Conservation (phyloP, 1,284 basidiomycete species). For the Ganoderma meredithae region DNA sequence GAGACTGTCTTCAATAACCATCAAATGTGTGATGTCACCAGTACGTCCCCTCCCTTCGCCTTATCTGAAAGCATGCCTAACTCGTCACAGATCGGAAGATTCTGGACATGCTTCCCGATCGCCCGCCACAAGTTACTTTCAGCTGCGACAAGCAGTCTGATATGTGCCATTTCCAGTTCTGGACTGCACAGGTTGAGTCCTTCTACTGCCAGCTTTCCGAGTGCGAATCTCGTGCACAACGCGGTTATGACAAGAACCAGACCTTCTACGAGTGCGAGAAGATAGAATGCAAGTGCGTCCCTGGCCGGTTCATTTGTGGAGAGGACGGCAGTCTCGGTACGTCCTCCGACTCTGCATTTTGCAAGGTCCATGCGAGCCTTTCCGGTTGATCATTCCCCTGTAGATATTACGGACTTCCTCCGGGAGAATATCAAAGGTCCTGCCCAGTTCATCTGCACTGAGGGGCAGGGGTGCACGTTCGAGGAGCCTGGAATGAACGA, state of each 20-base stretch:
- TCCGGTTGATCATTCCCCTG: conserved; percentile 9
- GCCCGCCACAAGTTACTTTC: conserved; percentile 95
- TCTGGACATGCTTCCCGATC: conserved; percentile 85
- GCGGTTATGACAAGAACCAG: conserved; percentile 73
- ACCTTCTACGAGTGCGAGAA: conserved; percentile 84
- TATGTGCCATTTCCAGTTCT: conserved; percentile 96
- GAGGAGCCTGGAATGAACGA: conserved; percentile 97
- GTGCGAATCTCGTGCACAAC: conserved; percentile 61
- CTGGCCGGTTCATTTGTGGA: conserved; percentile 93
- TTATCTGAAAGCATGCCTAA: neutral
- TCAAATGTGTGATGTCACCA: conserved; percentile 98
- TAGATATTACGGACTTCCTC: conserved; percentile 95
- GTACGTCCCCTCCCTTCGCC: conserved; percentile 53
- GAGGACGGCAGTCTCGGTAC: conserved; percentile 93
- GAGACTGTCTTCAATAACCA: conserved; percentile 92
- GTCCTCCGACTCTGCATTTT: conserved; percentile 40
- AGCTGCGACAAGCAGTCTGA: conserved; percentile 70
- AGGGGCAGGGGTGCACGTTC: conserved; percentile 82
- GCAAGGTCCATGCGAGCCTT: neutral
- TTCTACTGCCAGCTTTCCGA: conserved; percentile 91
- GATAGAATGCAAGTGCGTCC: conserved; percentile 91
- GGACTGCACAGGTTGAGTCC: conserved; percentile 93
- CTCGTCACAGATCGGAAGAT: conserved; percentile 84
- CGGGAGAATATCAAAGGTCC: conserved; percentile 91
- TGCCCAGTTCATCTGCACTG: conserved; percentile 85